A percentile compares a stretch with the other conserved stretches of the same genome.
phyloP scores from a whole-genome alignment of 805 yeast genomes.

The Sungouiozyma intestinalis region DNA sequence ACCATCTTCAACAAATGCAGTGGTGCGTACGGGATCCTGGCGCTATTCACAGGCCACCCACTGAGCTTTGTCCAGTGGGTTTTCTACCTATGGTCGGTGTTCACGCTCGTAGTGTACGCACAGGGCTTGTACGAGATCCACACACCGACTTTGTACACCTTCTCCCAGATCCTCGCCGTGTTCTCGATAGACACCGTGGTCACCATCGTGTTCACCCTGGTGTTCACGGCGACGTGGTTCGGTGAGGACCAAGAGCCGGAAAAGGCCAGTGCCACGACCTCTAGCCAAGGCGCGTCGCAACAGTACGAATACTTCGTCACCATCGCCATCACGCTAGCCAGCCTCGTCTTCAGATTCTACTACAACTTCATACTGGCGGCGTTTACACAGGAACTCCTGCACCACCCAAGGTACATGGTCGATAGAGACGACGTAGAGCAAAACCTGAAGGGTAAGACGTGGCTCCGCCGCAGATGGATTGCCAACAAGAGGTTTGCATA shows the following conservation, averaged over 20 bases:
- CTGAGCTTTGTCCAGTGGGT: constrained; percentile 75
- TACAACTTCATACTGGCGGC: constrained; percentile 49
- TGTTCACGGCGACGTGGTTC: constrained; percentile 73
- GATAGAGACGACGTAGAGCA: constrained; percentile 30
- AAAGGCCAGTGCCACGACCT: too few species aligned
- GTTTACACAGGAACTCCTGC: constrained; percentile 47
- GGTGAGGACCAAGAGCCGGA: too few species aligned
- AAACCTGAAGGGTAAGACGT: constrained; percentile 27
- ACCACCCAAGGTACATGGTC: constrained; percentile 34
- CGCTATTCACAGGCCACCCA: constrained; percentile 84
- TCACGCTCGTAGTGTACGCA: constrained; percentile 53
- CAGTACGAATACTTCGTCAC: constrained; percentile 49
- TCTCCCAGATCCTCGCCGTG: constrained; percentile 51
- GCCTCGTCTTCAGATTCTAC: constrained; percentile 44
- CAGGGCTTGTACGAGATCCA: constrained; percentile 44
- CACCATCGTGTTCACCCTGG: constrained; percentile 59
- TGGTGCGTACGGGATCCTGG: constrained; percentile 77
- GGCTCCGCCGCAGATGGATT: constrained; percentile 22
- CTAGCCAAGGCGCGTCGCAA: constrained; percentile 56
- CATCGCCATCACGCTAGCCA: constrained; percentile 37
- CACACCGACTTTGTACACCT: constrained; percentile 46
- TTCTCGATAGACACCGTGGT: constrained; percentile 59
- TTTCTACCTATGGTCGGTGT: constrained; percentile 55
- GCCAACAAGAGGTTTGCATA: constrained; percentile 26
- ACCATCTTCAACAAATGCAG: constrained; percentile 81